Percentiles rank a stretch among this genome's conserved stretches.
phyloP scores from a whole-genome alignment of 805 yeast species.

The Blastobotrys parvus region DNA sequence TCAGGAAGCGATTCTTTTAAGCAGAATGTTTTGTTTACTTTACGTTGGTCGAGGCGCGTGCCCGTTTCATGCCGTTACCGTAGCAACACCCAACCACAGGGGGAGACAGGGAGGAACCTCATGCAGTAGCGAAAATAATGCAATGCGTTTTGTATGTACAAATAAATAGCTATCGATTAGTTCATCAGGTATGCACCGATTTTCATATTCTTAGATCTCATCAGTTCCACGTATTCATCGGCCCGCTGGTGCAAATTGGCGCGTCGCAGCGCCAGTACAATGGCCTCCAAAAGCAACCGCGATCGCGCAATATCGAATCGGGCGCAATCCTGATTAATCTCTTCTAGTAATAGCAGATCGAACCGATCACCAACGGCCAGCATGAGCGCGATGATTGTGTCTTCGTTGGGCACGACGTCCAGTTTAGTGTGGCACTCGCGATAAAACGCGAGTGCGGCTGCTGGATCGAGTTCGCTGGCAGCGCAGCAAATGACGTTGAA shows the following conservation, averaged over 20 bases:
- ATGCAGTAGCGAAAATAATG: too few relatives aligned
- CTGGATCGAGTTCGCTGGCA: background rate
- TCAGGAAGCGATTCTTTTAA: too few relatives aligned
- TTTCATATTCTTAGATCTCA: background rate
- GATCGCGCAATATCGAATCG: background rate
- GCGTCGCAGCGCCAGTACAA: background rate
- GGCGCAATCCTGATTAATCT: conserved; percentile 2
- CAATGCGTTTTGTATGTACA: too few relatives aligned
- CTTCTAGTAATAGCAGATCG: conserved; percentile 2
- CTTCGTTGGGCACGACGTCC: conserved; percentile 10
- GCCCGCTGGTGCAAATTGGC: background rate
- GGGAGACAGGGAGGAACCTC: too few relatives aligned
- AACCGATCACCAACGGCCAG: conserved; percentile 1
- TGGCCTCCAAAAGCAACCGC: background rate
- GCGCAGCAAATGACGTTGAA: conserved; percentile 18
- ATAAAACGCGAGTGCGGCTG: conserved; percentile 5
- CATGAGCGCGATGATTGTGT: conserved; percentile 8
- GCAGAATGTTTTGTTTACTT: too few relatives aligned
- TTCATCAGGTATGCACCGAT: background rate
- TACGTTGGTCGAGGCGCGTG: too few relatives aligned
- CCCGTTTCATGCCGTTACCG: too few relatives aligned
- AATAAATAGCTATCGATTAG: too few relatives aligned
- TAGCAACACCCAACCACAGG: too few relatives aligned
- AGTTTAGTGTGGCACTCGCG: conserved; percentile 2
- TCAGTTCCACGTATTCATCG: background rate